Evolutionary conservation across 805 yeast genomes (phyloP).

Genomic region (Allodekkera sacchari): DNA sequence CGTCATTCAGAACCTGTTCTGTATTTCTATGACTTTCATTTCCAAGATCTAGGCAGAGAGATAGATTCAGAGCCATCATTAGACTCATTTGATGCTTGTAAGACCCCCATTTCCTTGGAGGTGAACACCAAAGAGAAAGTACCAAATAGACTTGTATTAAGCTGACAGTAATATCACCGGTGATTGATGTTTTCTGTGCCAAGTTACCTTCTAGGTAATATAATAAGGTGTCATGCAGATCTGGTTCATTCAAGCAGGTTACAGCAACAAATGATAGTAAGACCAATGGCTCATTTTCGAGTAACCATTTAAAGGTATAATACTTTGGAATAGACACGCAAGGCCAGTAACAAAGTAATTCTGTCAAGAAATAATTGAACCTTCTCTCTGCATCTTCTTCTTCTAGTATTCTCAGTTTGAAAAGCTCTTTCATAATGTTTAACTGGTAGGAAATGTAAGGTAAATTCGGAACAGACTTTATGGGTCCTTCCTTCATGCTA

Average conservation of each 20-base stretch:
- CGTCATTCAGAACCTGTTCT: constrained; percentile 18
- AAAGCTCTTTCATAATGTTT: constrained; percentile 31
- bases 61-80: constrained; percentile 33
- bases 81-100: constrained; percentile 43
- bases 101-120: constrained; percentile 44
- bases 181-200: constrained; percentile 35
- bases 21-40: constrained; percentile 23
- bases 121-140: constrained; percentile 43
- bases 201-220: constrained; percentile 38
- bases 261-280: constrained; percentile 37
- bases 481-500: constrained; percentile 28
- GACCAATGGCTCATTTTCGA: constrained; percentile 34
- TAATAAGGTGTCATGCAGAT: constrained; percentile 31
- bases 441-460: constrained; percentile 28
- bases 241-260: constrained; percentile 37
- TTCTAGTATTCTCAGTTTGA: constrained; percentile 26
- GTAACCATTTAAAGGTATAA: constrained; percentile 30
- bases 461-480: constrained; percentile 22
- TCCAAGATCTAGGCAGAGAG: constrained; percentile 42
- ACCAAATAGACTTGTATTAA: constrained; percentile 35
- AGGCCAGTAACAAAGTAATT: constrained; percentile 41
- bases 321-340: constrained; percentile 31
- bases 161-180: constrained; percentile 34
- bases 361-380: constrained; percentile 26
- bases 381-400: constrained; percentile 29